A percentile compares a stretch with the other conserved stretches of the same genome.
These are phyloP conservation scores for Lactarius sp. DNA, from an alignment of 768 basidiomycete species.

Conservation along the genomic window DNA sequence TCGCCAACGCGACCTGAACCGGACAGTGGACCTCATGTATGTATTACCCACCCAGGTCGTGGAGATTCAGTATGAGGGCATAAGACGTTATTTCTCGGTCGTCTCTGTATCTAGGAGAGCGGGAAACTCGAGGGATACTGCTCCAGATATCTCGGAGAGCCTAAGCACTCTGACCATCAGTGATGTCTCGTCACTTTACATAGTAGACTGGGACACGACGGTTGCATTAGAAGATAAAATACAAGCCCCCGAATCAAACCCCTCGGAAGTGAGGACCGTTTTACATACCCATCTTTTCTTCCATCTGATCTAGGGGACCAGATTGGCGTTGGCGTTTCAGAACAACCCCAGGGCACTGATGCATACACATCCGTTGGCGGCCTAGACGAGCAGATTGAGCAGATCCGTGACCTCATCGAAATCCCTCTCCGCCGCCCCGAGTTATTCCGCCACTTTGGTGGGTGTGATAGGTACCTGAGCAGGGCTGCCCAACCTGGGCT, in stretches of 20 bases:
- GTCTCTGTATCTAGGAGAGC: conserved; percentile 38
- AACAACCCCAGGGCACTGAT: conserved; percentile 40
- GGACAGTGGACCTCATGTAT: conserved; percentile 66
- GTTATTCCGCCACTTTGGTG: conserved; percentile 70
- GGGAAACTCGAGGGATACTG: conserved; percentile 21
- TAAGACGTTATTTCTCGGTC: conserved; percentile 52
- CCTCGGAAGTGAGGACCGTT: conserved; percentile 17
- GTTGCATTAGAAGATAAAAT: conserved; percentile 40
- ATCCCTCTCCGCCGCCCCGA: conserved; percentile 81
- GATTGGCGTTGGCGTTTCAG: conserved; percentile 37
- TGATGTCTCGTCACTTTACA: conserved; percentile 46
- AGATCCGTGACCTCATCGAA: conserved; percentile 82
- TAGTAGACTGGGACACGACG: conserved; percentile 61
- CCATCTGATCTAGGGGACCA: conserved; percentile 5
- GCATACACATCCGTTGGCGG: conserved; percentile 88
- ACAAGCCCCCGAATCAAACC: conserved; percentile 28
- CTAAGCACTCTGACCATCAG: conserved; percentile 45
- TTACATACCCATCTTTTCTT: conserved; percentile 3
- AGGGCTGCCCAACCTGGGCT: background rate
- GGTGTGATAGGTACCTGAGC: conserved; percentile 5
- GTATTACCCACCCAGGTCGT: conserved; percentile 56
- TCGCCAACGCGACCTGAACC: background rate
- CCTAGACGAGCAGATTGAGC: conserved; percentile 77
- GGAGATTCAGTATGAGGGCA: conserved; percentile 60
- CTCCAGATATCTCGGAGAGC: conserved; percentile 36